Conservation (phyloP, 345 rosid species). For the Salix dunnii region DNA sequence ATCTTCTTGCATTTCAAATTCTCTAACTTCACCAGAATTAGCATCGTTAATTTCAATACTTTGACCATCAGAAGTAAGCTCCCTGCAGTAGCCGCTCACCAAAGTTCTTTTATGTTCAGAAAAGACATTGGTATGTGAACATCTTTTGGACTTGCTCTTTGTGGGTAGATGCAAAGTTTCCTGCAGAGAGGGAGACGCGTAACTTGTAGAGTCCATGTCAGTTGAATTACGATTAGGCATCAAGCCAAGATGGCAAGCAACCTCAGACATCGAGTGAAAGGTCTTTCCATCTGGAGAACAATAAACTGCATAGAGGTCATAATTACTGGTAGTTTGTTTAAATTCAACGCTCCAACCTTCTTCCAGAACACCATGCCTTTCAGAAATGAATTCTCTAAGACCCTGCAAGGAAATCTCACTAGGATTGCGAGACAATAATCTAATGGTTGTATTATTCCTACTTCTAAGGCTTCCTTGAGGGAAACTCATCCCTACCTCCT, state of each 20-base stretch:
- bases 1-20: slow-evolving; percentile 38
- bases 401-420: slow-evolving; percentile 65
- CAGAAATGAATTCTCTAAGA: slow-evolving; percentile 72
- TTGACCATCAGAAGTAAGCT: slow-evolving; percentile 41
- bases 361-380: slow-evolving; percentile 75
- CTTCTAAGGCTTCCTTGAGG: slow-evolving; percentile 44
- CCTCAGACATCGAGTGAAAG: slow-evolving; percentile 75
- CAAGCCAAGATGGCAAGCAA: slow-evolving; percentile 84
- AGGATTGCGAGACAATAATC: slow-evolving; percentile 55
- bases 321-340: slow-evolving; percentile 44
- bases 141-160: slow-evolving; percentile 57
- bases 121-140: slow-evolving; percentile 44
- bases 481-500: slow-evolving; percentile 45
- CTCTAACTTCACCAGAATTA: slow-evolving; percentile 40
- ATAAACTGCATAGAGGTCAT: slow-evolving; percentile 56
- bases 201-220: slow-evolving; percentile 44
- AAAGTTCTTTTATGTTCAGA: slow-evolving; percentile 49
- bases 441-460: slow-evolving; percentile 40
- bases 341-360: slow-evolving; percentile 87
- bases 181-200: slow-evolving; percentile 42
- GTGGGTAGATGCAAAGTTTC: slow-evolving; percentile 50
- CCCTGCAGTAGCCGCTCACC: slow-evolving; percentile 38
- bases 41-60: slow-evolving; percentile 28
- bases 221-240: slow-evolving; percentile 37
- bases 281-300: slow-evolving; percentile 78